phyloP scores from a whole-genome alignment of 208 protist species.

The Porcisia hertigi region DNA sequence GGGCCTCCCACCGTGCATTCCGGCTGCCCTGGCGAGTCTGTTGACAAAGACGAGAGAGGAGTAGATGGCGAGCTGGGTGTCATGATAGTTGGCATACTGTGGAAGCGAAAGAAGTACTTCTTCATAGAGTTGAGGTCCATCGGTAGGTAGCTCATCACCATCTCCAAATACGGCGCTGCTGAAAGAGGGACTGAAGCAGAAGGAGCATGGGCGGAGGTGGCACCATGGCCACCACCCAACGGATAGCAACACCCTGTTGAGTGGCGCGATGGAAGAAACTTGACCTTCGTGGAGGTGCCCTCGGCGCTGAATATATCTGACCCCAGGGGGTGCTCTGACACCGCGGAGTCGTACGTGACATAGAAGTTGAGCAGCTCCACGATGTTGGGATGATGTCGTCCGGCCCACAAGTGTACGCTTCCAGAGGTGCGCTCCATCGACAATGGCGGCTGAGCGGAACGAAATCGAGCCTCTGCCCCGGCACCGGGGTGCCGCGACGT shows the following conservation, averaged over 20 bases:
- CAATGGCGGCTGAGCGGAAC: background rate
- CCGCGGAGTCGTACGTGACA: slow-evolving; percentile 82
- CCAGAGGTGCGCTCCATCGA: background rate
- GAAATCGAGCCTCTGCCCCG: background rate
- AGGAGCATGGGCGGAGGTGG: background rate
- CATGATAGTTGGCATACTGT: slow-evolving; percentile 32
- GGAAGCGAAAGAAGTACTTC: slow-evolving; percentile 77
- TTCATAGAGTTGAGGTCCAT: slow-evolving; percentile 95
- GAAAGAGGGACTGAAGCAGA: slow-evolving; percentile 1
- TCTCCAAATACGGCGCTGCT: slow-evolving; percentile 97
- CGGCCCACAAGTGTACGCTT: slow-evolving; percentile 13
- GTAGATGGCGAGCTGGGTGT: background rate
- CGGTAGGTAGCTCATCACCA: slow-evolving; percentile 99
- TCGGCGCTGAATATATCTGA: slow-evolving; percentile 5
- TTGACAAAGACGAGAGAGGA: background rate
- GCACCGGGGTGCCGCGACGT: background rate
- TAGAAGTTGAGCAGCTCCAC: slow-evolving; percentile 96
- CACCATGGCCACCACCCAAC: background rate
- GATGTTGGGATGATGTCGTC: slow-evolving; percentile 92
- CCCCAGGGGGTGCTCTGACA: slow-evolving; percentile 5
- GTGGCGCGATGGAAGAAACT: slow-evolving; percentile 7
- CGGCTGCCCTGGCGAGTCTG: background rate
- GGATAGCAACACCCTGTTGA: slow-evolving; percentile 6
- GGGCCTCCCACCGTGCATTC: background rate
- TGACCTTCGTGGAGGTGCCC: background rate